phyloP scores from a whole-genome alignment of 352 stramenopile species.

The Phytophthora sansomeana region DNA sequence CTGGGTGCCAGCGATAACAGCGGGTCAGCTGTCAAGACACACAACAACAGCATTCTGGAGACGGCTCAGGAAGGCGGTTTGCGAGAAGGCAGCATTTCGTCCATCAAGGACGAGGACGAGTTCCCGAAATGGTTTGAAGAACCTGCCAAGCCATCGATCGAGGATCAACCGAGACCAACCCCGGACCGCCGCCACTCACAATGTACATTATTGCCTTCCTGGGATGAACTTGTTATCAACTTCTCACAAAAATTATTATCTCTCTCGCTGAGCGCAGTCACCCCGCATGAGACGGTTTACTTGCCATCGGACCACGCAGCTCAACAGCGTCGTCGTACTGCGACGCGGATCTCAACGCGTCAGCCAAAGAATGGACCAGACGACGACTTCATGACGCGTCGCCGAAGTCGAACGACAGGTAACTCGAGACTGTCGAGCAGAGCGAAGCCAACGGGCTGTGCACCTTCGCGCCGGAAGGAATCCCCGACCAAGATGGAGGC shows the following conservation, averaged over 20 bases:
- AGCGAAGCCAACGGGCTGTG: slow-evolving; percentile 30
- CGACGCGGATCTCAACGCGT: slow-evolving; percentile 24
- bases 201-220: slow-evolving; percentile 31
- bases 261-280: slow-evolving; percentile 25
- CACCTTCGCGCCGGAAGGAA: slow-evolving; percentile 7
- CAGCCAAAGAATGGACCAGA: slow-evolving; percentile 10
- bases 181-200: slow-evolving; percentile 12
- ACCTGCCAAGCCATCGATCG: slow-evolving; percentile 22
- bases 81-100: slow-evolving; percentile 27
- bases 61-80: slow-evolving; percentile 13
- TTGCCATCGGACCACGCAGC: slow-evolving; percentile 31
- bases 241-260: slow-evolving; percentile 2
- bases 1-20: slow-evolving; percentile 12
- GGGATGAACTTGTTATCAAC: background rate
- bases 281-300: slow-evolving; percentile 33
- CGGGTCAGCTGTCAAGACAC: slow-evolving; percentile 10
- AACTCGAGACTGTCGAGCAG: slow-evolving; percentile 36
- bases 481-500: slow-evolving; percentile 19
- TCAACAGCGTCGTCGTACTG: slow-evolving; percentile 29
- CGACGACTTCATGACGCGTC: slow-evolving; percentile 22
- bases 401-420: slow-evolving; percentile 30
- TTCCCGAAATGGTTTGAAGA: slow-evolving; percentile 32
- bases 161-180: background rate
- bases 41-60: slow-evolving; percentile 22
- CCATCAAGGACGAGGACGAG: slow-evolving; percentile 19